These are phyloP conservation scores for Trichophyton simii DNA, from an alignment of 2,329 filamentous ascomycete species.

Conservation along the genomic window DNA sequence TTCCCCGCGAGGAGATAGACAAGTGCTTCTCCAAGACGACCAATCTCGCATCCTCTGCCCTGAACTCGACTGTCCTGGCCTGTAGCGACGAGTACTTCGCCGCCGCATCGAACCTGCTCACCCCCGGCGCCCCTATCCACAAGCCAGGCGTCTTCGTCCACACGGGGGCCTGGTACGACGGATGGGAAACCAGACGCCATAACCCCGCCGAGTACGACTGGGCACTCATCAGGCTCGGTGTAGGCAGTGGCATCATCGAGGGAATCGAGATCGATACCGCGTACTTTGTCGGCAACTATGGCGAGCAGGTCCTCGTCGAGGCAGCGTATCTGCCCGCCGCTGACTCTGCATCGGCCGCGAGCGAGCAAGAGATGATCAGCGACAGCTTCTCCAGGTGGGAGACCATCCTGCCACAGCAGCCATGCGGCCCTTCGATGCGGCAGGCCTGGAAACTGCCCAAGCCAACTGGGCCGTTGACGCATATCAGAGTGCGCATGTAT, in stretches of 20 bases:
- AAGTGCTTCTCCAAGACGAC: constrained; percentile 43
- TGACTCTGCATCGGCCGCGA: neutral
- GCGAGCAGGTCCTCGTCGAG: constrained; percentile 31
- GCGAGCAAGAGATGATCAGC: constrained; percentile 20
- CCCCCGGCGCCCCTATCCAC: constrained; percentile 43
- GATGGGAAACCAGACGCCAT: constrained; percentile 52
- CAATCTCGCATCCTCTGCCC: constrained; percentile 32
- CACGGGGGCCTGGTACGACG: constrained; percentile 52
- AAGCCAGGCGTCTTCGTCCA: constrained; percentile 47
- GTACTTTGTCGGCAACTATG: constrained; percentile 36
- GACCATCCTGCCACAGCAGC: constrained; percentile 27
- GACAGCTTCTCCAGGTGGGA: constrained; percentile 27
- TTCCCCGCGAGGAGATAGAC: constrained; percentile 41
- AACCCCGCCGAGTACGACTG: constrained; percentile 47
- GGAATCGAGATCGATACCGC: constrained; percentile 36
- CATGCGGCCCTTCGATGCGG: constrained; percentile 31
- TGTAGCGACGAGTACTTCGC: constrained; percentile 53
- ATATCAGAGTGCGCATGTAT: constrained; percentile 34
- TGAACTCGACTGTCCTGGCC: constrained; percentile 44
- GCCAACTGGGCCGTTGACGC: constrained; percentile 27
- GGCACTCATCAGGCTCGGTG: constrained; percentile 48
- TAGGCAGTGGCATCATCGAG: constrained; percentile 29
- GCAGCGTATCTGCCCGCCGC: constrained; percentile 18
- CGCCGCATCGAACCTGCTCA: constrained; percentile 46
- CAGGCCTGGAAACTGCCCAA: constrained; percentile 30